Percentiles rank a stretch among this genome's conserved stretches.
phyloP scores from a whole-genome alignment of 495 filamentous ascomycete species.

The Penicillium taxi region DNA sequence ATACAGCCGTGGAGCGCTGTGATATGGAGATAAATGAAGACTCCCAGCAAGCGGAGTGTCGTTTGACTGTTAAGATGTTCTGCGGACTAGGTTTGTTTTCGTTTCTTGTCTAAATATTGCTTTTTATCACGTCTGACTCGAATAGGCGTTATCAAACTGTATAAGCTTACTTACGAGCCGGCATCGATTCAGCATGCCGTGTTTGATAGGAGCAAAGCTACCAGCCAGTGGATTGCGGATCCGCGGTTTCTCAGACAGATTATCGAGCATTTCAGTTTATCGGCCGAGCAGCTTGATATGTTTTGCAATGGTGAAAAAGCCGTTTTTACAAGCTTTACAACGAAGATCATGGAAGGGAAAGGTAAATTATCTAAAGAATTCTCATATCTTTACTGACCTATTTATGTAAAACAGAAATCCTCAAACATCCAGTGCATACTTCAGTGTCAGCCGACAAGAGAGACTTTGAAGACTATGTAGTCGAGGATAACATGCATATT shows the following conservation, averaged over 20 bases:
- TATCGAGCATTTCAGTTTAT: slow-evolving; percentile 83
- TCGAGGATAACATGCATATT: slow-evolving; percentile 75
- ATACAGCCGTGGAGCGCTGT: slow-evolving; percentile 76
- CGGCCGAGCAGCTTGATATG: slow-evolving; percentile 87
- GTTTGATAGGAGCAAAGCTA: slow-evolving; percentile 63
- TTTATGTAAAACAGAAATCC: slow-evolving; percentile 51
- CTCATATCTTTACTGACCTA: background rate
- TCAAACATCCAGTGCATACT: slow-evolving; percentile 91
- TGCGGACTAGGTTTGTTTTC: slow-evolving; percentile 66
- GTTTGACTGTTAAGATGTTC: slow-evolving; percentile 71
- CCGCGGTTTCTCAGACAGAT: slow-evolving; percentile 71
- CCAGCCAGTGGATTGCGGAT: slow-evolving; percentile 71
- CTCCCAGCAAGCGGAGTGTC: slow-evolving; percentile 60
- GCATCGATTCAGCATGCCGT: slow-evolving; percentile 75
- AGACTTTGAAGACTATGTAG: slow-evolving; percentile 77
- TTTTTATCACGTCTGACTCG: slow-evolving; percentile 5
- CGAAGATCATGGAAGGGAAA: slow-evolving; percentile 77
- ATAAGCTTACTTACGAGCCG: slow-evolving; percentile 84
- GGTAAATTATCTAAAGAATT: slow-evolving; percentile 38
- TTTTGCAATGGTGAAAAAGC: slow-evolving; percentile 61
- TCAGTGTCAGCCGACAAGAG: slow-evolving; percentile 77
- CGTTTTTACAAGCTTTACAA: slow-evolving; percentile 91
- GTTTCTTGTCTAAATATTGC: background rate
- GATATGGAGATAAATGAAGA: slow-evolving; percentile 77
- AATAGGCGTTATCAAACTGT: slow-evolving; percentile 79